Evolutionary conservation across 2,329 filamentous ascomycete species (phyloP).

Genomic region (Fusarium sp.): DNA sequence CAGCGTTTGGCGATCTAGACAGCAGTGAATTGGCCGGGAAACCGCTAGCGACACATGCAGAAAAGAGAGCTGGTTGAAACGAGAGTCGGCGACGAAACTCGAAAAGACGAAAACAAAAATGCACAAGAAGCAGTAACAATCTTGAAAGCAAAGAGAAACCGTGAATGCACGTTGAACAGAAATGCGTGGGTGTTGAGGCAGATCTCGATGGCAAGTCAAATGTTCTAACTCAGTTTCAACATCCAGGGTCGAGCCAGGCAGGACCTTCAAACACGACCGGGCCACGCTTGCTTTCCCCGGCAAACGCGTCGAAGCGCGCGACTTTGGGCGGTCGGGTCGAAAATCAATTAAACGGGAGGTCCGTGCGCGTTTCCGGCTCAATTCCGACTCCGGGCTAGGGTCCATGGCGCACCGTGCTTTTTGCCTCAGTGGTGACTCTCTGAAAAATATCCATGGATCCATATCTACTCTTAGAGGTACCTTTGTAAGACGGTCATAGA

Average conservation of each 20-base stretch:
- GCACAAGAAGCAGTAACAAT: not conserved
- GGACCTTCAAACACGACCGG: slow-evolving; percentile 25
- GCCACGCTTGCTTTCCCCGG: slow-evolving; percentile 37
- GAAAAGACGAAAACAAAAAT: slow-evolving; percentile 7
- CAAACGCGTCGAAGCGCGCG: slow-evolving; percentile 41
- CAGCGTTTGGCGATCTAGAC: slow-evolving; percentile 55
- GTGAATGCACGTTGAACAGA: not conserved
- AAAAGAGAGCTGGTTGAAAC: slow-evolving; percentile 7
- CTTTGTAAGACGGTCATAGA: not conserved
- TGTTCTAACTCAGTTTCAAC: slow-evolving; percentile 21
- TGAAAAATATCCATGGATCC: too few species aligned
- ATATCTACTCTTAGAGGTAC: too few species aligned
- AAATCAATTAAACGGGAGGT: slow-evolving; percentile 43
- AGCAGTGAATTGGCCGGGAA: slow-evolving; percentile 47
- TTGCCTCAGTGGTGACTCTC: too few species aligned
- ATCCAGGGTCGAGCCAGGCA: slow-evolving; percentile 12
- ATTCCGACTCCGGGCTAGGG: not conserved
- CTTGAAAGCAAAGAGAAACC: not conserved
- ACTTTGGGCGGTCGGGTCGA: slow-evolving; percentile 25
- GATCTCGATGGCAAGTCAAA: slow-evolving; percentile 14
- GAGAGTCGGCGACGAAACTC: slow-evolving; percentile 5
- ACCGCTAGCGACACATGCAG: slow-evolving; percentile 40
- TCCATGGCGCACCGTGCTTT: too few species aligned
- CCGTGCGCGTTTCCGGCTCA: slow-evolving; percentile 27
- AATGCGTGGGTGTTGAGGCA: slow-evolving; percentile 25